These are phyloP conservation scores for Buxus sempervirens DNA, from an alignment of 164 flowering plant genomes.

Conservation along the genomic window DNA sequence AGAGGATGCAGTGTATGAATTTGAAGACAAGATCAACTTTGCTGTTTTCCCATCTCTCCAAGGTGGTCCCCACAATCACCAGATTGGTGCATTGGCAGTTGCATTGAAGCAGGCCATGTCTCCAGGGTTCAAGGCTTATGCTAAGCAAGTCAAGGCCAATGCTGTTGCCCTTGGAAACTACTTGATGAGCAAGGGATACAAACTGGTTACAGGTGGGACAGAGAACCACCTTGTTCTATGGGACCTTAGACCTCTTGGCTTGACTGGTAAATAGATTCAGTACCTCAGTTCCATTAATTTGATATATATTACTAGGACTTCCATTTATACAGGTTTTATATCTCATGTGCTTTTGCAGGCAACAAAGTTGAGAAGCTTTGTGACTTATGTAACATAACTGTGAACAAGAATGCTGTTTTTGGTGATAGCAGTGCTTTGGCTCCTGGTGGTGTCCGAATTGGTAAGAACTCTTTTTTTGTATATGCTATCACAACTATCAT, in stretches of 20 bases:
- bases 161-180: slow-evolving; percentile 95
- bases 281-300: not conserved
- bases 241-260: slow-evolving; percentile 99
- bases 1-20: slow-evolving; percentile 88
- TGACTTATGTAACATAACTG: slow-evolving; percentile 85
- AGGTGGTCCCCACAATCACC: slow-evolving; percentile 99
- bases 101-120: slow-evolving; percentile 79
- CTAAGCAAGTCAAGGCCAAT: slow-evolving; percentile 96
- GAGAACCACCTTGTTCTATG: slow-evolving; percentile 98
- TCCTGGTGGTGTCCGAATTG: slow-evolving; percentile 96
- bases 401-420: slow-evolving; percentile 97
- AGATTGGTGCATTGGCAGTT: slow-evolving; percentile 96
- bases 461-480: slow-evolving; percentile 31
- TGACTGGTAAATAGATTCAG: slow-evolving; percentile 60
- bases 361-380: slow-evolving; percentile 97
- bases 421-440: slow-evolving; percentile 99
- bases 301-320: no score
- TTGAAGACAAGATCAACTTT: slow-evolving; percentile 94
- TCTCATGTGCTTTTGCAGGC: slow-evolving; percentile 41
- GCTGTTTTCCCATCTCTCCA: slow-evolving; percentile 98
- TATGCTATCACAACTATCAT: not conserved
- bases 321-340: not conserved
- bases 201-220: slow-evolving; percentile 91
- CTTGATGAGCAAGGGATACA: slow-evolving; percentile 90
- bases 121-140: slow-evolving; percentile 97